Percentiles rank a stretch among this genome's conserved stretches.
Evolutionary conservation across 768 basidiomycete species (phyloP).

Genomic region (Floccularia luteovirens): DNA sequence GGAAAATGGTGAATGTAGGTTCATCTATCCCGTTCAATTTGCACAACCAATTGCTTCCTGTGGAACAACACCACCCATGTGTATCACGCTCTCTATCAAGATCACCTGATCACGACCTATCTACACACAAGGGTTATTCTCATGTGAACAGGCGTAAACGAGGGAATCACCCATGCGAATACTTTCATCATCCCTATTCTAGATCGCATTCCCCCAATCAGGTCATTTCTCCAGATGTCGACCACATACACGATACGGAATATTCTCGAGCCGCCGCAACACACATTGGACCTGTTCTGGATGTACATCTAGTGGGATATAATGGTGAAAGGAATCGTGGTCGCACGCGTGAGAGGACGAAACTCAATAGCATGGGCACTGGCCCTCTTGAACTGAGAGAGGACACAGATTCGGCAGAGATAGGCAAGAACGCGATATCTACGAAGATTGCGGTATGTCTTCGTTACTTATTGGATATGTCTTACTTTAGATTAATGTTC

Average conservation of each 20-base stretch:
- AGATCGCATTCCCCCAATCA: slow-evolving; percentile 1
- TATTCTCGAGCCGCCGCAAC: neutral
- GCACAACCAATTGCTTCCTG: slow-evolving; percentile 9
- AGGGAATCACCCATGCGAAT: neutral
- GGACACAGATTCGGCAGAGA: too few species aligned
- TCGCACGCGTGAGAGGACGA: neutral
- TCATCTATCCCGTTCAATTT: slow-evolving; percentile 19
- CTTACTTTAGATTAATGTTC: too few species aligned
- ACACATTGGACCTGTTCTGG: slow-evolving; percentile 12
- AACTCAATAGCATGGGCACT: too few species aligned
- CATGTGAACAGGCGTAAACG: neutral
- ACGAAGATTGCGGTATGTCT: too few species aligned
- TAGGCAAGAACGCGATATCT: too few species aligned
- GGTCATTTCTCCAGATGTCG: slow-evolving; percentile 8
- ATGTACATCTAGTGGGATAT: slow-evolving; percentile 11
- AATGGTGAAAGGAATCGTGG: slow-evolving; percentile 3
- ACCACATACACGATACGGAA: slow-evolving; percentile 7
- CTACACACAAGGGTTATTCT: slow-evolving; percentile 3
- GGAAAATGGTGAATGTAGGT: slow-evolving; percentile 17
- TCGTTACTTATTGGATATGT: too few species aligned
- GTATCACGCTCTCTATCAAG: slow-evolving; percentile 8
- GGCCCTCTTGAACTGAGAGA: too few species aligned
- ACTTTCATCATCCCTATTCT: neutral
- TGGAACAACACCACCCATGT: neutral
- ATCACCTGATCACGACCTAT: slow-evolving; percentile 8